Evolutionary conservation across 768 basidiomycete genomes (phyloP), one percentile per base, ranked within the genome.

Genomic region (Podaxis carcinomalis): DNA sequence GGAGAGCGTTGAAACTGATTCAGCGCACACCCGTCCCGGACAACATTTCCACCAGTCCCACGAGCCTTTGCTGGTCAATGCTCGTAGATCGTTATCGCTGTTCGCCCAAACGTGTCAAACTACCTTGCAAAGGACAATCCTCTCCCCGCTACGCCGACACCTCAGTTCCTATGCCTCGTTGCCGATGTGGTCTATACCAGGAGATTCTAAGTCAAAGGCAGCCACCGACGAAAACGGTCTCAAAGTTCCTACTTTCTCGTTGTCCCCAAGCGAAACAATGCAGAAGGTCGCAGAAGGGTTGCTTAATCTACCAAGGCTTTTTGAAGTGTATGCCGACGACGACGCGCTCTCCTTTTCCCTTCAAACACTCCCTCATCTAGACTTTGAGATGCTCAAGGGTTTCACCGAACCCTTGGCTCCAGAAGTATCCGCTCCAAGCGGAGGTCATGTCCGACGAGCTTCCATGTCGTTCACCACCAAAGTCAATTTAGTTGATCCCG

Each of bases 241-340:
- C 27, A 80, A 83, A 36, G 83, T 98, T 5, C 97, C 97, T 1
- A 92, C 85, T 5, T 99, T 99, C 76, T 97, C 95, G 1, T 80
- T 98, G 11, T 92, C 92, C 9, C 95, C 95, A 1, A 96, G 88
- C 57, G 92, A 93, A 57, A 86, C 83, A 3, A 88, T 97, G 63
- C 91, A 95, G 62, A 86, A 87, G 60, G 88, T 98, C 35, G 91
- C 92, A 2, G 97, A 98, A 69, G 94, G 95, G n/a, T 75, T 99
- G 36, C 79, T 98, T 35, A 97, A 96, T 74, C 83, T 99, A 2
- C 93, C 96, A 1, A 77, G 95, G 59, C 77, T 98, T 14, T 97
- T 98, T 68, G 95, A 98, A 72, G 90, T 95, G 16, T 96, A 97
- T 68, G 92, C 90, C 5, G 88, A 89, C 60, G 95, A 98, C 70